A percentile compares a stretch with the other conserved stretches of the same genome.
Conservation (phyloP, 164 flowering plant species). For the Berberis thunbergii region DNA sequence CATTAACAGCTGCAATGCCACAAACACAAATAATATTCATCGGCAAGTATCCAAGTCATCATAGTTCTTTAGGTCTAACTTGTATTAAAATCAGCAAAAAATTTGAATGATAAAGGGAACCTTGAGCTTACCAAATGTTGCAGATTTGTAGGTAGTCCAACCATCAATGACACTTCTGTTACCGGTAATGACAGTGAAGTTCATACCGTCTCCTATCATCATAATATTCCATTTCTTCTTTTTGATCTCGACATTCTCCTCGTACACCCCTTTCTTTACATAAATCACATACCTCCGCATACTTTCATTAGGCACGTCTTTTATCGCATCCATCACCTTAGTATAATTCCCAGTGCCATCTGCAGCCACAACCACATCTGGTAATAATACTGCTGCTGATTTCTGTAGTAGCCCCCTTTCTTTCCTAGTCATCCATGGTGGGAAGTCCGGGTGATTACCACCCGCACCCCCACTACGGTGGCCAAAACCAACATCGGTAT, state of each 20-base stretch:
- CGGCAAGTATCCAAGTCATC: neutral
- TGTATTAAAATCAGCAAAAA: neutral
- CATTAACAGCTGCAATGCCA: neutral
- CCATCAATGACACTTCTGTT: neutral
- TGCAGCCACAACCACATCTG: neutral
- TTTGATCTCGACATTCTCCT: neutral
- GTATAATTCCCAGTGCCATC: neutral
- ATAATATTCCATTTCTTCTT: neutral
- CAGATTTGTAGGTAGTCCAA: conserved; percentile 3
- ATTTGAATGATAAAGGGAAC: neutral
- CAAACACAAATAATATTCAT: neutral
- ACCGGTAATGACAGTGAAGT: neutral
- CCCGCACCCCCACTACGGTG: too few relatives aligned
- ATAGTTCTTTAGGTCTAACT: neutral
- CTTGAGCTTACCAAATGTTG: neutral
- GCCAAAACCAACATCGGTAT: neutral
- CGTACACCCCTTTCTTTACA: neutral
- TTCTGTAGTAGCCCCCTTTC: neutral
- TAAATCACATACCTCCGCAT: neutral
- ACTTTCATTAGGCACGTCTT: neutral
- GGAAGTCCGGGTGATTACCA: neutral
- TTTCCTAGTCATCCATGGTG: neutral
- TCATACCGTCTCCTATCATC: conserved; percentile 1
- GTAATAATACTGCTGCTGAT: neutral
- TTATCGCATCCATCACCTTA: neutral